Evolutionary conservation across 768 basidiomycete genomes (phyloP).

Genomic region (Gautieria morchelliformis): DNA sequence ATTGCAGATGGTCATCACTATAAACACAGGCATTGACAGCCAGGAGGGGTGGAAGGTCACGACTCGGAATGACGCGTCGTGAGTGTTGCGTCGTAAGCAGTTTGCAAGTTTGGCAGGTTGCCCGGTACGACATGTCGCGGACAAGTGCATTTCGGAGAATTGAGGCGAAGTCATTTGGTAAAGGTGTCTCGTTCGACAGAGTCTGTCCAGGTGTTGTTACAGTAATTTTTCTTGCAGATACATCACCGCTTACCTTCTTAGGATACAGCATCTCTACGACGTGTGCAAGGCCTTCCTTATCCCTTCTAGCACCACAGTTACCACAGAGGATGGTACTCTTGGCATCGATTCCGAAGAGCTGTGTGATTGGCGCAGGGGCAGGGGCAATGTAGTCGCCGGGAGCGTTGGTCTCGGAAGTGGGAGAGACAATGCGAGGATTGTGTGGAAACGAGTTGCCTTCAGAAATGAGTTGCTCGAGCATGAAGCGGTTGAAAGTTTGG

Average conservation of each 20-base stretch:
- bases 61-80: slow-evolving; percentile 51
- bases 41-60: slow-evolving; percentile 72
- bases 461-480: slow-evolving; percentile 72
- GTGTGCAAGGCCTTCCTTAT: slow-evolving; percentile 74
- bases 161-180: slow-evolving; percentile 46
- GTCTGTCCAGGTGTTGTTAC: slow-evolving; percentile 15
- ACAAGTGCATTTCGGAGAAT: slow-evolving; percentile 69
- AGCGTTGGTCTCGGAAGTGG: slow-evolving; percentile 16
- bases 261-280: slow-evolving; percentile 84
- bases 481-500: slow-evolving; percentile 90
- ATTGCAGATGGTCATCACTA: slow-evolving; percentile 58
- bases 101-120: slow-evolving; percentile 78
- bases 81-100: slow-evolving; percentile 66
- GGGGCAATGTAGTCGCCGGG: slow-evolving; percentile 19
- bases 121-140: slow-evolving; percentile 78
- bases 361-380: slow-evolving; percentile 67
- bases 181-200: slow-evolving; percentile 26
- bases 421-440: slow-evolving; percentile 44
- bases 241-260: slow-evolving; percentile 46
- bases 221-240: neutral
- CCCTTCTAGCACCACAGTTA: slow-evolving; percentile 59
- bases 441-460: slow-evolving; percentile 60
- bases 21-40: slow-evolving; percentile 79
- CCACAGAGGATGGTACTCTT: slow-evolving; percentile 67
- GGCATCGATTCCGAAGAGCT: slow-evolving; percentile 74